Evolutionary conservation across 2,329 filamentous ascomycete species (phyloP).

Genomic region (Rutstroemia sp.): DNA sequence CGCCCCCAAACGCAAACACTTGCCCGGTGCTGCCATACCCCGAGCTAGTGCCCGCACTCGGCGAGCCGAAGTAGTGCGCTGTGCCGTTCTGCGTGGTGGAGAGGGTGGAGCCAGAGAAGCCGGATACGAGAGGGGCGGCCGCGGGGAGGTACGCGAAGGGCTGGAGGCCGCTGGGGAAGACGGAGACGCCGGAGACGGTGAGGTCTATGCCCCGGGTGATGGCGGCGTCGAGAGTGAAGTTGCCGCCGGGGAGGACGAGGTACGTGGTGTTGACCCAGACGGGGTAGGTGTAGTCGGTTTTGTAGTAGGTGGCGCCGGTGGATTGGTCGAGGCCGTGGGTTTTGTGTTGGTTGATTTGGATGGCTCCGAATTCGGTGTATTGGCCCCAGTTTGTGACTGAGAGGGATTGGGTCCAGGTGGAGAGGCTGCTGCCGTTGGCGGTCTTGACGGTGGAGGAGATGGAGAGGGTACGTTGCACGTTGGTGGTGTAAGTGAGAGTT

Average conservation of each 20-base stretch:
- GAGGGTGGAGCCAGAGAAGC: conserved; percentile 35
- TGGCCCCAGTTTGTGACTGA: conserved; percentile 47
- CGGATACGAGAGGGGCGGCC: conserved; percentile 14
- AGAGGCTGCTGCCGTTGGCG: conserved; percentile 35
- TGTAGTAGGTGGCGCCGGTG: conserved; percentile 24
- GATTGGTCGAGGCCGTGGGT: conserved; percentile 42
- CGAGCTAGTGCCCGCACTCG: conserved; percentile 33
- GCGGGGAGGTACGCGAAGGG: conserved; percentile 38
- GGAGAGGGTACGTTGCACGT: conserved; percentile 46
- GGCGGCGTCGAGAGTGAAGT: conserved; percentile 41
- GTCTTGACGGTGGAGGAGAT: conserved; percentile 46
- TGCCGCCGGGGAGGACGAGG: conserved; percentile 34
- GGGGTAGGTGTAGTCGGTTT: conserved; percentile 49
- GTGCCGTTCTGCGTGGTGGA: conserved; percentile 50
- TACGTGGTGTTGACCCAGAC: conserved; percentile 49
- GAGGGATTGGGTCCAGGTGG: conserved; percentile 53
- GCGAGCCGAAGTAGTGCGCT: conserved; percentile 46
- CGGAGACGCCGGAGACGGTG: conserved; percentile 36
- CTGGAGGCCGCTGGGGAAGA: conserved; percentile 55
- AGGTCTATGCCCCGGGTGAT: conserved; percentile 43
- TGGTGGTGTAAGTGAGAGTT: conserved; percentile 51
- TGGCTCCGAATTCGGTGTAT: conserved; percentile 45
- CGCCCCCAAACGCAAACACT: conserved; percentile 43
- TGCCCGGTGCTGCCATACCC: conserved; percentile 52
- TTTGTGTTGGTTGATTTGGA: conserved; percentile 44